Conservation (phyloP, 768 basidiomycete species). For the Leccinum subtestaceum region DNA sequence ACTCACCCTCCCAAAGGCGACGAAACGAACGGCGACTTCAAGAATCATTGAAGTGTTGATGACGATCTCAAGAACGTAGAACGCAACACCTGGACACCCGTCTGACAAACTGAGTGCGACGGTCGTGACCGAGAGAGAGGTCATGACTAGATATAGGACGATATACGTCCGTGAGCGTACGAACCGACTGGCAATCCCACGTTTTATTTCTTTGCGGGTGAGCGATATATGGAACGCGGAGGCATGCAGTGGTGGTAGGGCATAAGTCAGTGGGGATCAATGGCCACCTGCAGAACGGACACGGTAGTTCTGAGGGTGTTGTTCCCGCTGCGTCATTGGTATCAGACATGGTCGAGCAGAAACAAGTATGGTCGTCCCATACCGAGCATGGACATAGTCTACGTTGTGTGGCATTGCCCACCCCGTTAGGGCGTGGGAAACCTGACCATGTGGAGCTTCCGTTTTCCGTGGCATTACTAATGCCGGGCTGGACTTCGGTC, state of each 20-base stretch:
- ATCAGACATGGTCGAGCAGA: slow-evolving; percentile 33
- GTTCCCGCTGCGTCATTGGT: slow-evolving; percentile 35
- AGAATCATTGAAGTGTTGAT: slow-evolving; percentile 90
- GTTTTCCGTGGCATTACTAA: too few species aligned
- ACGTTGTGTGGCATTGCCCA: too few species aligned
- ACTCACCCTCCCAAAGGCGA: slow-evolving; percentile 90
- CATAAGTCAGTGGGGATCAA: slow-evolving; percentile 13
- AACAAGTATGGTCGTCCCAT: slow-evolving; percentile 7
- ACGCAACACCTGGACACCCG: slow-evolving; percentile 81
- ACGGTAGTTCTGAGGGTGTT: slow-evolving; percentile 28
- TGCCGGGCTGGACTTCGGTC: too few species aligned
- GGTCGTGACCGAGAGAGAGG: slow-evolving; percentile 80
- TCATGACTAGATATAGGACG: slow-evolving; percentile 85
- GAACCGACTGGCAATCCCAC: slow-evolving; percentile 85
- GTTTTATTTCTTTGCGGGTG: slow-evolving; percentile 77
- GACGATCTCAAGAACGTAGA: slow-evolving; percentile 87
- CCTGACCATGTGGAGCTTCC: too few species aligned
- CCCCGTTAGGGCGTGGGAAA: too few species aligned
- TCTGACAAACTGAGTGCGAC: slow-evolving; percentile 79
- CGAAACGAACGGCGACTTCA: slow-evolving; percentile 87
- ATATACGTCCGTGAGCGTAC: slow-evolving; percentile 88
- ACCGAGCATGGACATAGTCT: background rate
- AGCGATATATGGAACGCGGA: slow-evolving; percentile 83
- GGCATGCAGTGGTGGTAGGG: slow-evolving; percentile 42
- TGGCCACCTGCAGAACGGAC: slow-evolving; percentile 7